Base-by-base conservation (phyloP, 225 moss, liverwort and hornwort genomes). In the Bryoerythrophyllum caledonicum region DNA sequence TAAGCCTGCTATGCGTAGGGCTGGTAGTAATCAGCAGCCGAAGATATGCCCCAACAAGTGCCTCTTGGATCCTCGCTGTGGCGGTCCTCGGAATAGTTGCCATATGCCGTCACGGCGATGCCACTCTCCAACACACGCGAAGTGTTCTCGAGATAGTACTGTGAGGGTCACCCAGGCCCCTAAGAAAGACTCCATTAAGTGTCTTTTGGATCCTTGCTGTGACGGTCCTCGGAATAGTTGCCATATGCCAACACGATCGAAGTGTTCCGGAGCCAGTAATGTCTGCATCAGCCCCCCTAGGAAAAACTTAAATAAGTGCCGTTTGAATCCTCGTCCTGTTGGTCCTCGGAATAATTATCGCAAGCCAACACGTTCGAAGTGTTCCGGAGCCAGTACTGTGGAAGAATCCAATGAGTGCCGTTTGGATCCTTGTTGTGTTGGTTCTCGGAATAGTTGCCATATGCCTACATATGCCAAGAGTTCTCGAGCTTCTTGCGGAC, bases 381-480 rank as follows among this genome's bases (percentile, higher is more conserved):
- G 26, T 59, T 72, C 44, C 11, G 24, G 67, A 77, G 66, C 73
- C 59, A 59, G 35, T 65, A 62, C 49, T 6, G 75, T 43, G 27
- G 65, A 67, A 64, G 54, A 56, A 16, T 59, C 60, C 17, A 82
- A 71, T 21, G 60, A 52, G 19, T 78, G 84, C 49, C 68, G 24
- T 38, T 80, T 79, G 54, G 77, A 80, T 74, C 63, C 59, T 72
- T 38, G 21, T 66, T 72, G 74, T 56, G 41, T 72, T 65, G 84
- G 75, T 68, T 19, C 74, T 55, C 80, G 60, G 23, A 16, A 80
- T 68, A 71, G 55, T 72, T 85, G 77, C 9, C 80, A 85, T 76
- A 76, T 72, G 79, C 70, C 82, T 69, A 75, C 73, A 76, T 69
- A 80, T 59, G 55, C n/a, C 28, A 88, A 68, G 65, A 60, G 15